These are phyloP conservation scores for Stylosanthes scabra DNA, from an alignment of 331 rosid genomes.

Conservation along the genomic window DNA sequence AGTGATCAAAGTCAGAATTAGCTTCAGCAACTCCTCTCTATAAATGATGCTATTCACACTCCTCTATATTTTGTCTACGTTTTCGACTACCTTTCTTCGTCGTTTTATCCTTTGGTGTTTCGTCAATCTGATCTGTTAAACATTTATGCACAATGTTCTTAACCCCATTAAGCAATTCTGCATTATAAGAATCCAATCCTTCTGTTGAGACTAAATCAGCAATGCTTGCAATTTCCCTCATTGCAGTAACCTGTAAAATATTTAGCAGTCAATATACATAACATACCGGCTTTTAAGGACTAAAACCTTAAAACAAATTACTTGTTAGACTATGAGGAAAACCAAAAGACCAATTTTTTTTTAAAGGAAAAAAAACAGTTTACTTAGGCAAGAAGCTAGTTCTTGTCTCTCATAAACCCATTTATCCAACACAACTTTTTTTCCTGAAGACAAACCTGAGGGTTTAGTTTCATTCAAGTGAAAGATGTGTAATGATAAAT, in stretches of 20 bases:
- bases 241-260: constrained; percentile 61
- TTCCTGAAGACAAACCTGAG: background rate
- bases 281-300: background rate
- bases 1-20: constrained; percentile 30
- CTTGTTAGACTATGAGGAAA: background rate
- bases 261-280: constrained; percentile 16
- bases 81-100: constrained; percentile 61
- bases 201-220: constrained; percentile 62
- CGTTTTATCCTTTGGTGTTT: constrained; percentile 56
- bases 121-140: constrained; percentile 68
- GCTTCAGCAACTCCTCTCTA: constrained; percentile 26
- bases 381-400: background rate
- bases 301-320: background rate
- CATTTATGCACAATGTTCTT: constrained; percentile 66
- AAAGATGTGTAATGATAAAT: constrained; percentile 18
- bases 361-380: background rate
- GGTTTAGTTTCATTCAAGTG: constrained; percentile 1
- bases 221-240: constrained; percentile 72
- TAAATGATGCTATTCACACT: constrained; percentile 42
- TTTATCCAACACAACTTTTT: background rate
- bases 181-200: constrained; percentile 71
- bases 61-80: constrained; percentile 56
- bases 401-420: no score
- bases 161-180: constrained; percentile 64
- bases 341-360: background rate